phyloP scores from a whole-genome alignment of 768 basidiomycete genomes.

The Pleurotus citrinopileatus region DNA sequence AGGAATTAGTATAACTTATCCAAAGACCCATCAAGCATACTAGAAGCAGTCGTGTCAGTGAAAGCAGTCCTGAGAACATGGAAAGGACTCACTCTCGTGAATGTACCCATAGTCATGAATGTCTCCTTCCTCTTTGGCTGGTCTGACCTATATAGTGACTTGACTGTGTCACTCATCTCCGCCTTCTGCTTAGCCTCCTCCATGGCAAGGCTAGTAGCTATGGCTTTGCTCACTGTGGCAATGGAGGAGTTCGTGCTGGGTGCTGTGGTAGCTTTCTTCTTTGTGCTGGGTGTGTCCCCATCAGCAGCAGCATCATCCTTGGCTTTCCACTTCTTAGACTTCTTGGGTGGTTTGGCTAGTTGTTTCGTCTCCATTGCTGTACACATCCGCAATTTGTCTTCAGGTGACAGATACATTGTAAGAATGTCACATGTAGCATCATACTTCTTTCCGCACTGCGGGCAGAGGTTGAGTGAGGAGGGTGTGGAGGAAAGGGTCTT shows the following conservation, averaged over 20 bases:
- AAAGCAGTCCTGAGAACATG: too few species aligned
- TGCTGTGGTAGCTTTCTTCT: slow-evolving; percentile 38
- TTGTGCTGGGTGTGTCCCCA: slow-evolving; percentile 40
- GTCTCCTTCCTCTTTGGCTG: slow-evolving; percentile 66
- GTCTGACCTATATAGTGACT: slow-evolving; percentile 69
- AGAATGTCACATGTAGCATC: slow-evolving; percentile 52
- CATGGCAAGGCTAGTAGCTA: slow-evolving; percentile 66
- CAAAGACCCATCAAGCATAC: too few species aligned
- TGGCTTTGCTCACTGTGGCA: slow-evolving; percentile 58
- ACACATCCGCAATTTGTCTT: slow-evolving; percentile 62
- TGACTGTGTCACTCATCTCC: slow-evolving; percentile 83
- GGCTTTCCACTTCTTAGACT: slow-evolving; percentile 64
- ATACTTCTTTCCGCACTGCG: slow-evolving; percentile 76
- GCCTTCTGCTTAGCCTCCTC: slow-evolving; percentile 85
- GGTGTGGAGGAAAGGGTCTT: slow-evolving; percentile 52
- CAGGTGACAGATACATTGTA: slow-evolving; percentile 64
- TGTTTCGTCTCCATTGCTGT: slow-evolving; percentile 55
- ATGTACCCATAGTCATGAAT: slow-evolving; percentile 91
- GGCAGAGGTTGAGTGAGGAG: slow-evolving; percentile 58
- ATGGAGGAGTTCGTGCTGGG: slow-evolving; percentile 53
- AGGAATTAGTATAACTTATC: too few species aligned
- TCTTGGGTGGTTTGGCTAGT: slow-evolving; percentile 52
- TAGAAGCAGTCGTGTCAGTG: too few species aligned
- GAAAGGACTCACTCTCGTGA: slow-evolving; percentile 83
- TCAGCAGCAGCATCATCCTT: slow-evolving; percentile 28